These are phyloP conservation scores for Verticillium zaregamsianum DNA, from an alignment of 2,329 filamentous ascomycete species.

Conservation along the genomic window DNA sequence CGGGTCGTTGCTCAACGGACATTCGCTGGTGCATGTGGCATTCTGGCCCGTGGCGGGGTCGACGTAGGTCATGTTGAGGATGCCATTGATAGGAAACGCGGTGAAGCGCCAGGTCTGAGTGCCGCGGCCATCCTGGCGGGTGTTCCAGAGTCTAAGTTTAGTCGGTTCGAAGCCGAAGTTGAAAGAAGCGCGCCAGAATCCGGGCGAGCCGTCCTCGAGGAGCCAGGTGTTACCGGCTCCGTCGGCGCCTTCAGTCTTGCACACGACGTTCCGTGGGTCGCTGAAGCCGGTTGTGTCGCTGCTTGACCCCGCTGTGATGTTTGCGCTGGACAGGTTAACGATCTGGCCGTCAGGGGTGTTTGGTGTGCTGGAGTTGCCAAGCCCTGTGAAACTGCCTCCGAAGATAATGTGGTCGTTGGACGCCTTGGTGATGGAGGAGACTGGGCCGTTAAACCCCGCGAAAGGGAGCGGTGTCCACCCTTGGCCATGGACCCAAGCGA, in stretches of 20 bases:
- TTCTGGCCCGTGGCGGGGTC: constrained; percentile 68
- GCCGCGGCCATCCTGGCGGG: constrained; percentile 75
- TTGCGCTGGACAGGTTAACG: constrained; percentile 79
- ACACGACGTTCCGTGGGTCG: constrained; percentile 78
- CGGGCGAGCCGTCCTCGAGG: constrained; percentile 67
- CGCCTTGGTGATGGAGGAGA: constrained; percentile 77
- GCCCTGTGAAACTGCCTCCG: constrained; percentile 81
- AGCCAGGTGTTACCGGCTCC: constrained; percentile 79
- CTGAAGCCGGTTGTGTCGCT: constrained; percentile 60
- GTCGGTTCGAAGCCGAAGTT: constrained; percentile 82
- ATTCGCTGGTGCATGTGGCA: constrained; percentile 72
- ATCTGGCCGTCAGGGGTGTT: constrained; percentile 68
- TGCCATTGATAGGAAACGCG: constrained; percentile 80
- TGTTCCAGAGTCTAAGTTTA: constrained; percentile 85
- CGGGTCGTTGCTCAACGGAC: constrained; percentile 72
- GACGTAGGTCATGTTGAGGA: constrained; percentile 92
- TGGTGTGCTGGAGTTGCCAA: constrained; percentile 74
- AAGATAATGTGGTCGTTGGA: constrained; percentile 85
- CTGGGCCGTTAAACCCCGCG: constrained; percentile 89
- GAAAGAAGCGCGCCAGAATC: constrained; percentile 81
- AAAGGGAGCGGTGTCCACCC: constrained; percentile 83
- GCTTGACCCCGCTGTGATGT: constrained; percentile 63
- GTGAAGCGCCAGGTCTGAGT: constrained; percentile 87
- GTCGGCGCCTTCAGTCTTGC: constrained; percentile 64
- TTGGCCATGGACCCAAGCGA: constrained; percentile 67